These are phyloP conservation scores for Aspergillus unguis DNA, from an alignment of 2,329 filamentous ascomycete genomes.

Conservation along the genomic window DNA sequence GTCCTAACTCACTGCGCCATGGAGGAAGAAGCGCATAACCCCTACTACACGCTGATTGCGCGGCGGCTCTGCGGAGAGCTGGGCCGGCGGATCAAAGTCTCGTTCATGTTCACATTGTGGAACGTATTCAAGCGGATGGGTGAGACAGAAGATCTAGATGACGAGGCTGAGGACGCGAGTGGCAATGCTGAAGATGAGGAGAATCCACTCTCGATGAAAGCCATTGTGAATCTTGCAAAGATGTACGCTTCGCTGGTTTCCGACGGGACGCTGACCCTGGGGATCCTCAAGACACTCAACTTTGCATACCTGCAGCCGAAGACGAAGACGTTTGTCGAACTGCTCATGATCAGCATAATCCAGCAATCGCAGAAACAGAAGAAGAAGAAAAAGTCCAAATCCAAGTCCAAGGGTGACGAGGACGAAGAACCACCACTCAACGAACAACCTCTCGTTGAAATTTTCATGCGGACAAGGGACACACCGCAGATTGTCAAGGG, in stretches of 20 bases:
- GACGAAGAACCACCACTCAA: constrained; percentile 39
- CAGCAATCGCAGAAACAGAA: constrained; percentile 59
- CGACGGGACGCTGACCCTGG: constrained; percentile 57
- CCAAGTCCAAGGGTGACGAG: constrained; percentile 20
- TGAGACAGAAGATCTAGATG: constrained; percentile 61
- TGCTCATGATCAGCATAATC: constrained; percentile 73
- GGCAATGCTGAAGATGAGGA: constrained; percentile 52
- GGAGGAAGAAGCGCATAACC: constrained; percentile 80
- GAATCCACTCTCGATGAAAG: constrained; percentile 52
- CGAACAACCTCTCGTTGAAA: constrained; percentile 58
- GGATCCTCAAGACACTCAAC: constrained; percentile 63
- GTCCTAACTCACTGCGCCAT: constrained; percentile 85
- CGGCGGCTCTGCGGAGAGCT: constrained; percentile 64
- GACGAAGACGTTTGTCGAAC: constrained; percentile 73
- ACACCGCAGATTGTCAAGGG: constrained; percentile 68
- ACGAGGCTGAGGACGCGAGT: constrained; percentile 58
- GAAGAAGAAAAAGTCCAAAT: constrained; percentile 22
- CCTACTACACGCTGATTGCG: constrained; percentile 86
- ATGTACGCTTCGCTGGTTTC: constrained; percentile 63
- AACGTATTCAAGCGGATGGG: constrained; percentile 80
- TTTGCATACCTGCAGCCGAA: constrained; percentile 73
- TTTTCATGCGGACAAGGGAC: constrained; percentile 64
- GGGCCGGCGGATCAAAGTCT: constrained; percentile 72
- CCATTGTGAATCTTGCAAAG: constrained; percentile 65
- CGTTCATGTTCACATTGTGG: constrained; percentile 85